Base-by-base conservation (phyloP, 139 green algal species). In the Trebouxia sp. region DNA sequence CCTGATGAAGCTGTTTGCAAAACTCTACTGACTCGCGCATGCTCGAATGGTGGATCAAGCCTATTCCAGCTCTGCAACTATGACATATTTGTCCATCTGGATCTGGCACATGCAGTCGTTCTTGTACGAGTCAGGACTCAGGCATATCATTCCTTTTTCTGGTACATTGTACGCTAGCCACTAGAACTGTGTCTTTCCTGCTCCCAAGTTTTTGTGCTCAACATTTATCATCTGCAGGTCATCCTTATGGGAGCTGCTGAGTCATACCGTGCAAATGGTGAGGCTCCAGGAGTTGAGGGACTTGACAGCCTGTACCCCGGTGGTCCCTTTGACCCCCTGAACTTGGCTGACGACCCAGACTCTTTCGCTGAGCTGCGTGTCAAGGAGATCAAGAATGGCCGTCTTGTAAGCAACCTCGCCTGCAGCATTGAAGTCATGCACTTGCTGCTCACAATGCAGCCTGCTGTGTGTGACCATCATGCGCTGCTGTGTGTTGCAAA, bases 261-360 rank as follows among this genome's bases (percentile, higher is more conserved):
- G 94, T 88, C 85, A 56, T 97, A 92, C 92, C 91, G 94, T 65
- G 87, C 79, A 26, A 88, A 86, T 51, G 92, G 92, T 76, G 90
- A 85, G 58, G 84, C 77, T 75, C 85, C 86, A 62, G 81, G 66
- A 47, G 85, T 84, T 47, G 84, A 88, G 81, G 69, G 69, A 4
- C 69, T 77, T 37, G 69, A 77, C 69, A 77, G 69, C 42, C 72
- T 79, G 72, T 91, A 94, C 90, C 90, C 90, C 47, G 90, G 90
- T 45, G 89, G 86, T 79, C 32, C 69, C 70, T 94, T 94, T 77
- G 95, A 98, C 92, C 95, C 95, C 85, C 88, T 98, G 80, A 93
- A 93, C 83, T 90, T 98, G 85, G 94, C 95, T 90, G 95, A 98
- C 87, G 95, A 98, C 93, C 95, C 95, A 75, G 94, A 97, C 87